Base-by-base conservation (phyloP, 768 basidiomycete genomes). In the Kwoniella sp. region DNA sequence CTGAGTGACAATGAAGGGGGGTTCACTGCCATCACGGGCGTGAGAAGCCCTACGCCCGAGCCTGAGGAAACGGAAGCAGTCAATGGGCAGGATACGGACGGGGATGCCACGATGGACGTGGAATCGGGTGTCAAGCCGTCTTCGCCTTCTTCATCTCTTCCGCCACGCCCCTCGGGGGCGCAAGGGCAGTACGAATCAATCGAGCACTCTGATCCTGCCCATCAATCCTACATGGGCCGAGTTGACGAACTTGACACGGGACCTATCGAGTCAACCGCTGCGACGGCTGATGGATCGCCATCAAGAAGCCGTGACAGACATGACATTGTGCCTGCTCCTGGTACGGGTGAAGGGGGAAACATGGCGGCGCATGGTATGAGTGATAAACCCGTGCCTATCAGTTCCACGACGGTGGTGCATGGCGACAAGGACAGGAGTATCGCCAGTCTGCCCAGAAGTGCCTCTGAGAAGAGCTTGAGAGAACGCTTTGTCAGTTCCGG, bases 181-280 rank as follows among this genome's bases (percentile, higher is more conserved):
- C 52, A 54, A 27, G 52, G 45, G 3, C 52, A 54, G 23, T 54
- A 54, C 20, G 34, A 38, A 28, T 39, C 29, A 0, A 22, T 39
- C n/a, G 45, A 46, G 25, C 44, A 53, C 20, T 41, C 56, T 17
- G 56, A 62, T 34, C 62, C 67, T 1, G 60, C 59, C 32, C 62
- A 69, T 54, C 69, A 74, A 47, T 59, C 70, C 3, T 74, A 67
- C 48, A 59, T 69, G 1, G 73, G 73, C 12, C 43, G 67, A 47
- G 74, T 75, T 9, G 74, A 75, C 46, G 74, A 75, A 41, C 59
- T 75, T 36, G 74, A 75, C 53, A 68, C 73, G 0, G 74, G 74
- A 15, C 70, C 71, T 2, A 33, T 68, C 27, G 34, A 36, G 4
- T 53, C 44, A n/a, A 7, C 27, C 31, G 9, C 59, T 12, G 37